Evolutionary conservation across 345 rosid species (phyloP), one percentile per base, ranked within the genome.

Genomic region (Diplotaxis tenuifolia): DNA sequence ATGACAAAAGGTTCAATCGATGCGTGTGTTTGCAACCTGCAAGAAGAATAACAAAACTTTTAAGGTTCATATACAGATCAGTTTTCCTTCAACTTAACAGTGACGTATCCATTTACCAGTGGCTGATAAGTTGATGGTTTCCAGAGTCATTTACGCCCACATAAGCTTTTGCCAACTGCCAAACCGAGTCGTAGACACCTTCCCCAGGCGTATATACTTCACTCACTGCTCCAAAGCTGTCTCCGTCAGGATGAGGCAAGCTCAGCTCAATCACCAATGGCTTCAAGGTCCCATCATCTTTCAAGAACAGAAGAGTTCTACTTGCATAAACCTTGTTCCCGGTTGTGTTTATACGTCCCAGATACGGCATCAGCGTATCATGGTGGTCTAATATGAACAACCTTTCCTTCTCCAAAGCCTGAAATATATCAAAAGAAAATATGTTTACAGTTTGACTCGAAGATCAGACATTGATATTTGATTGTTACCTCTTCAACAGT

Each of bases 151-250:
- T 85, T 50, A 89, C 96, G 7, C 86, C 86, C 0, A 86, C 98
- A 60, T 87, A 94, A 74, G 98, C 97, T 73, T 91, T 94, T 7
- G 98, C 96, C 21, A 94, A 80, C 60, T 86, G 86, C 98, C 98
- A 94, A 42, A 88, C 69, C 16, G 90, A 77, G 68, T 81, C 88
- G 70, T 85, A 71, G n/a, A 81, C 81, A 0, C 92, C 95, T 72
- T 86, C 88, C 27, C 95, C 84, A n/a, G 97, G 96, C 0, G 84
- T 91, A 71, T 74, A 85, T 1, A 94, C 95, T 68, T 86, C 76
- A 77, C 86, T 87, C 23, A 77, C 67, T 9, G 83, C 86, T 70
- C 98, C 98, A 23, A 72, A 78, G 65, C 68, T 73, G 76, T 87
- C 93, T 40, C 88, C 96, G 2, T 86, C 53, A 19, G 86, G 86